Percentiles rank a stretch among this genome's conserved stretches.
phyloP scores from a whole-genome alignment of 352 stramenopile species.

The Pythium sukuiense region DNA sequence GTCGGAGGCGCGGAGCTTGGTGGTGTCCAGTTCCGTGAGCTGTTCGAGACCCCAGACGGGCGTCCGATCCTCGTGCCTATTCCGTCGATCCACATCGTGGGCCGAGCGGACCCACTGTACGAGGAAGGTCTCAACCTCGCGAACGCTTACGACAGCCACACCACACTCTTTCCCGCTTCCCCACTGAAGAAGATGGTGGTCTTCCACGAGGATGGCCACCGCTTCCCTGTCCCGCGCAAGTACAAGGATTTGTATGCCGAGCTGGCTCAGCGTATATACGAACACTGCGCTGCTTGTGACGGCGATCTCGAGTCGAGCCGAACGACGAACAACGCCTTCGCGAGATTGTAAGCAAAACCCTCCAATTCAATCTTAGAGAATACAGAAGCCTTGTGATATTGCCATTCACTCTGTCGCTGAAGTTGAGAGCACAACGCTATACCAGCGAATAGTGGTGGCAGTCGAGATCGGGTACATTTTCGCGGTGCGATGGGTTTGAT shows the following conservation, averaged over 20 bases:
- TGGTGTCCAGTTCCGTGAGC: conserved; percentile 35
- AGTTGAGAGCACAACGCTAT: too few relatives aligned
- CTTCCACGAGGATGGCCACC: conserved; percentile 38
- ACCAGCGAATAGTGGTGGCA: too few relatives aligned
- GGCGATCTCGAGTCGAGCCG: conserved; percentile 2
- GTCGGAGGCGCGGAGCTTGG: conserved; percentile 37
- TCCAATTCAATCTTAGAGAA: not conserved
- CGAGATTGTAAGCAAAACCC: not conserved
- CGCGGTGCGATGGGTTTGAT: too few relatives aligned
- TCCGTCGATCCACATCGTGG: conserved; percentile 49
- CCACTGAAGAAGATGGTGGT: conserved; percentile 37
- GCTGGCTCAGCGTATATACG: conserved; percentile 25
- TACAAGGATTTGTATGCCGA: conserved; percentile 32
- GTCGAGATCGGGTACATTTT: too few relatives aligned
- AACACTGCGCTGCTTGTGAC: conserved; percentile 31
- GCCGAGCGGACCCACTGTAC: conserved; percentile 35
- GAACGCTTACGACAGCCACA: conserved; percentile 10
- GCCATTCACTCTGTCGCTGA: too few relatives aligned
- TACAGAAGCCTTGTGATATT: not conserved
- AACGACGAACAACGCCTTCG: conserved; percentile 1
- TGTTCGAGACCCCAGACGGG: conserved; percentile 37
- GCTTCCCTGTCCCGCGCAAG: conserved; percentile 32
- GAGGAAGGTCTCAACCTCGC: conserved; percentile 24
- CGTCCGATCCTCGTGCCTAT: conserved; percentile 24
- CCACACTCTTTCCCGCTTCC: conserved; percentile 9